Evolutionary conservation across 495 filamentous ascomycete genomes (phyloP), one percentile per base, ranked within the genome.

Genomic region (Opeltia flavorubescens): DNA sequence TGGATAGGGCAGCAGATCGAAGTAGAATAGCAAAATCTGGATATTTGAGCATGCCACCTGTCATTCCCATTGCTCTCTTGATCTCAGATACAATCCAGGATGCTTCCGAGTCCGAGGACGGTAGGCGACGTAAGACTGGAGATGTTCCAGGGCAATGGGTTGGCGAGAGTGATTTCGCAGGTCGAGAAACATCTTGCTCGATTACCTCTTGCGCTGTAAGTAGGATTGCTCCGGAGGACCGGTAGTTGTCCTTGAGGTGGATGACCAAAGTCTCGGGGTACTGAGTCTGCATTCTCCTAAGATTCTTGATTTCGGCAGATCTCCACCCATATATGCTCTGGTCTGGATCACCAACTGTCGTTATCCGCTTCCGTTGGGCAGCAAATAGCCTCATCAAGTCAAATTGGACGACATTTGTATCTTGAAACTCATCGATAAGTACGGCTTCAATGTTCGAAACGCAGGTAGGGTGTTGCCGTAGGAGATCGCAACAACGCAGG

Each of bases 251-350:
- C 56, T 95, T 86, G n/a, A 99, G 69, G 15, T 86, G 77, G 17
- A 95, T 80, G 17, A 89, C 75, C 0, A 84, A 71, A 1, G 86
- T 89, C 35, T 84, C 78, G 0, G 76, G 75, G 56, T 87, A 95
- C 34, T 80, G 76, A 31, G 65, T 65, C 48, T 84, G 74, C 77
- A 99, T 81, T 1, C 81, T 72, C 50, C 75, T 73, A 30, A 96
- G 69, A 59, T 99, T 99, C 59, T 82, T 77, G 52, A 93, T 89
- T 62, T 99, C 91, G 18, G 93, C 93, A 4, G 86, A 89, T n/a
- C 93, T 81, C 69, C 94, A 99, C 4, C 89, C 85, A 57, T 99
- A 99, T 44, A 99, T 99, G 54, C 89, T 95, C 58, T 99, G 93
- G 59, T 99, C 91, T 6, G 93, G 93, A 58, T 99, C 91, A 12